A percentile compares a stretch with the other conserved stretches of the same genome.
phyloP scores from a whole-genome alignment of 306 rosid genomes.

The Cucumis sativus region DNA sequence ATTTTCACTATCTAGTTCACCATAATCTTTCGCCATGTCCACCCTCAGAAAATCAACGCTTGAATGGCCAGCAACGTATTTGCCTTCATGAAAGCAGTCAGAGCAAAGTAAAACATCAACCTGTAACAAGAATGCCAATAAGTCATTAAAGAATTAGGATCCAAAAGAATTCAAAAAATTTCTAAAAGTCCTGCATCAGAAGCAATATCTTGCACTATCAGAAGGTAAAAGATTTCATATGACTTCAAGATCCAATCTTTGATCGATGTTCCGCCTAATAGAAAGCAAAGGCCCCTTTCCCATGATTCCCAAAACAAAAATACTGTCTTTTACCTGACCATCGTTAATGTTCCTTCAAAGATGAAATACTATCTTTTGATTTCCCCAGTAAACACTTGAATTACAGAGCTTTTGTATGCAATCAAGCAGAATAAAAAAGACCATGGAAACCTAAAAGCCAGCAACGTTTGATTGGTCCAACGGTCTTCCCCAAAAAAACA shows the following conservation, averaged over 20 bases:
- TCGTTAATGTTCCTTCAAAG: too few species aligned
- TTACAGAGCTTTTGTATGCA: too few species aligned
- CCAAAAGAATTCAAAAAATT: too few species aligned
- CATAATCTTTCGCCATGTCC: conserved; percentile 55
- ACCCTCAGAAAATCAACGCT: conserved; percentile 63
- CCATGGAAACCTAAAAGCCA: too few species aligned
- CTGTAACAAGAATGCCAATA: conserved; percentile 32
- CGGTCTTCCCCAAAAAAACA: too few species aligned
- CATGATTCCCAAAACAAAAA: too few species aligned
- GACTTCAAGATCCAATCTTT: background rate
- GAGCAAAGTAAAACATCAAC: conserved; percentile 70
- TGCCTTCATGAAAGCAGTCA: conserved; percentile 88
- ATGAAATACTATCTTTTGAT: too few species aligned
- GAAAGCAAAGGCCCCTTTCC: background rate
- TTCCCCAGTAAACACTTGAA: too few species aligned
- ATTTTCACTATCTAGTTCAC: conserved; percentile 69
- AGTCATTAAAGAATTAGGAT: background rate
- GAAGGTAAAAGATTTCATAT: background rate
- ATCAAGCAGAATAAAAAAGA: too few species aligned
- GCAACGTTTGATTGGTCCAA: too few species aligned
- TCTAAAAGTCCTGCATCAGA: too few species aligned
- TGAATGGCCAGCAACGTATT: conserved; percentile 76
- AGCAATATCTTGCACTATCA: background rate
- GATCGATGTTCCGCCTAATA: background rate
- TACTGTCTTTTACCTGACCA: too few species aligned